Percentiles rank a stretch among this genome's conserved stretches.
These are phyloP conservation scores for Geranium brycei DNA, from an alignment of 345 rosid species.

Conservation along the genomic window DNA sequence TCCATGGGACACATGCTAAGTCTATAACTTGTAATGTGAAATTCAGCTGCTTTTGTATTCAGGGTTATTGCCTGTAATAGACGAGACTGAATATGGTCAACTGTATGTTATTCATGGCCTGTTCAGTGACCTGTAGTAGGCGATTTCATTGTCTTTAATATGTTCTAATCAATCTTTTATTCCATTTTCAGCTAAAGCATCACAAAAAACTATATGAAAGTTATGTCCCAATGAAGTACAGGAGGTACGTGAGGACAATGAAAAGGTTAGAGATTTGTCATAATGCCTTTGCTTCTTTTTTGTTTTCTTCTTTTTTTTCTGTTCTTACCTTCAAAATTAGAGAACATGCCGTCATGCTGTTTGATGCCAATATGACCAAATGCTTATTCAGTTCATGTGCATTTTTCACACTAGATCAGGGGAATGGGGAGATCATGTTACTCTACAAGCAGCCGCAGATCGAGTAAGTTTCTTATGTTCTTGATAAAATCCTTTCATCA, in stretches of 20 bases:
- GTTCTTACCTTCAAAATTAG: too few species aligned
- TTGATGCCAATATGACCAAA: background rate
- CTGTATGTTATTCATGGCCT: too few species aligned
- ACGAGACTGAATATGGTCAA: too few species aligned
- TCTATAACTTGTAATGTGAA: too few species aligned
- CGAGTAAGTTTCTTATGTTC: constrained; percentile 41
- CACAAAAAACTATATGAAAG: constrained; percentile 60
- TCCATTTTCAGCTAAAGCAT: constrained; percentile 51
- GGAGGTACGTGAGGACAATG: constrained; percentile 64
- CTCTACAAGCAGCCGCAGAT: constrained; percentile 97
- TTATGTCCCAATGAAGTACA: constrained; percentile 84
- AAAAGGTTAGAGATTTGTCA: constrained; percentile 57
- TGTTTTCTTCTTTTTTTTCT: too few species aligned
- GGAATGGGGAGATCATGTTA: constrained; percentile 97
- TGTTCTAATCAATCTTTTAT: background rate
- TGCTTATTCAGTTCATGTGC: constrained; percentile 4
- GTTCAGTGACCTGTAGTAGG: too few species aligned
- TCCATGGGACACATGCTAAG: too few species aligned
- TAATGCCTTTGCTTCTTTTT: too few species aligned
- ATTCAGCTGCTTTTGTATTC: too few species aligned
- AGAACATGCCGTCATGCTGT: too few species aligned
- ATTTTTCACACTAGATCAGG: constrained; percentile 35
- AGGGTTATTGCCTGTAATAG: too few species aligned
- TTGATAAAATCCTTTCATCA: too few species aligned
- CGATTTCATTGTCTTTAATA: background rate